Conservation (phyloP, 2,329 filamentous ascomycete species). For the Beauveria caledonica region DNA sequence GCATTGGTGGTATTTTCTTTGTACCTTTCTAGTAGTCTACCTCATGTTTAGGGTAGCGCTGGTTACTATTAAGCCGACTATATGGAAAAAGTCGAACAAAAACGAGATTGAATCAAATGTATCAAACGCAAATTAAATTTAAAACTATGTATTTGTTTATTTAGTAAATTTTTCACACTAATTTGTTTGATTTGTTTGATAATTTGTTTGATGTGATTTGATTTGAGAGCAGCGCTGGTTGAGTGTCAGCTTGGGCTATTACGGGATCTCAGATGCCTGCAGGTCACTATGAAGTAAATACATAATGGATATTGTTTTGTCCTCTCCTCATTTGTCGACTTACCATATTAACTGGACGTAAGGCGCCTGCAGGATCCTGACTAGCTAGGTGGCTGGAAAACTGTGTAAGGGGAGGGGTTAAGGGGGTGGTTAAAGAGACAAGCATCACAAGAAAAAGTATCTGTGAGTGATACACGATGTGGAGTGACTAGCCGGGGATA, state of each 20-base stretch:
- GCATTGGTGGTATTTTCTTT: no score
- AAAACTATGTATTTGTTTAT: neutral
- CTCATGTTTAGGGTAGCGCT: no score
- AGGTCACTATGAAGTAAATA: no score
- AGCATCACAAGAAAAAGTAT: neutral
- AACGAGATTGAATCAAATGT: neutral
- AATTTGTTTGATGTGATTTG: no score
- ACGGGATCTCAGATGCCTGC: neutral
- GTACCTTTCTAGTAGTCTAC: no score
- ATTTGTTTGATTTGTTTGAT: neutral
- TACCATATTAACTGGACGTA: neutral
- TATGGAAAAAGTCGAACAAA: no score
- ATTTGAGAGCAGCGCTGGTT: neutral
- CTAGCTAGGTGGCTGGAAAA: neutral
- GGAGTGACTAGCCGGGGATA: neutral
- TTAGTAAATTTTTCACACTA: neutral
- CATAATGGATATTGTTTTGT: no score
- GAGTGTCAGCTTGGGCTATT: neutral
- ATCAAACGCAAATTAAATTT: neutral
- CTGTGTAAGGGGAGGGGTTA: neutral
- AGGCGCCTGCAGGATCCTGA: neutral
- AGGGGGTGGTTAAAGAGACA: neutral
- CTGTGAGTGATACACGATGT: neutral
- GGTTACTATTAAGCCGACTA: no score
- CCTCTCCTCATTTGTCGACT: no score